A percentile compares a stretch with the other conserved stretches of the same genome.
phyloP scores from a whole-genome alignment of 495 filamentous ascomycete species.

The Aspergillus incahuasiensis region DNA sequence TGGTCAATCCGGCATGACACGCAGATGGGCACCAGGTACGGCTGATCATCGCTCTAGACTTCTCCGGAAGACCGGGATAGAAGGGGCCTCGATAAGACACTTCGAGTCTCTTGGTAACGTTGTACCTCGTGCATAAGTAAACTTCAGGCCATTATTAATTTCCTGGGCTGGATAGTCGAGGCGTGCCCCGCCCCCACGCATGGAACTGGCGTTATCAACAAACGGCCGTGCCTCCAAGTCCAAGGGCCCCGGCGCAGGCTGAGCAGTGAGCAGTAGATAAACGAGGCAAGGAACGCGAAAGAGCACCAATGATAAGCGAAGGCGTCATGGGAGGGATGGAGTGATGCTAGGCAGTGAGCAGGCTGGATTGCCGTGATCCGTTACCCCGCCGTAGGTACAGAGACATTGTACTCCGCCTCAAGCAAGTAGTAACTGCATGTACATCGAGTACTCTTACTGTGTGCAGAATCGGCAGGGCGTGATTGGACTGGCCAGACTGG shows the following conservation, averaged over 20 bases:
- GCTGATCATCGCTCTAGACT: constrained; percentile 1
- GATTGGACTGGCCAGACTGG: not conserved
- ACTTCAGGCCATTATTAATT: too few species aligned
- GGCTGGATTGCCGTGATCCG: constrained; percentile 9
- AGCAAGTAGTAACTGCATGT: too few species aligned
- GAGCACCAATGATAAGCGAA: constrained; percentile 1
- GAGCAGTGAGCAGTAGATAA: constrained; percentile 8
- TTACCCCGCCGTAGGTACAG: constrained; percentile 8
- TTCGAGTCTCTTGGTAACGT: not conserved
- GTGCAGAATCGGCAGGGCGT: not conserved
- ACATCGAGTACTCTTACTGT: not conserved
- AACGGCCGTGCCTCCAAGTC: not conserved
- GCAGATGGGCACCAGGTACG: not conserved
- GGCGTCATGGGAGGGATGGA: constrained; percentile 3
- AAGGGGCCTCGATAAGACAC: not conserved
- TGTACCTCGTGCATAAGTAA: not conserved
- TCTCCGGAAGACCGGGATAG: not conserved
- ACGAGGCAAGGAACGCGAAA: not conserved
- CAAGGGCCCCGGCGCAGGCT: constrained; percentile 5
- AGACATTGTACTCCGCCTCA: not conserved
- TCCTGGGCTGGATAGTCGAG: not conserved
- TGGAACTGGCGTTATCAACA: not conserved
- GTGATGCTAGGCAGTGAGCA: not conserved
- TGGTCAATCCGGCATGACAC: not conserved
- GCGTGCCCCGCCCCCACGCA: constrained; percentile 7